Conservation (phyloP, 192 early-diverging fungal species). For the Oehlia diaphana region DNA sequence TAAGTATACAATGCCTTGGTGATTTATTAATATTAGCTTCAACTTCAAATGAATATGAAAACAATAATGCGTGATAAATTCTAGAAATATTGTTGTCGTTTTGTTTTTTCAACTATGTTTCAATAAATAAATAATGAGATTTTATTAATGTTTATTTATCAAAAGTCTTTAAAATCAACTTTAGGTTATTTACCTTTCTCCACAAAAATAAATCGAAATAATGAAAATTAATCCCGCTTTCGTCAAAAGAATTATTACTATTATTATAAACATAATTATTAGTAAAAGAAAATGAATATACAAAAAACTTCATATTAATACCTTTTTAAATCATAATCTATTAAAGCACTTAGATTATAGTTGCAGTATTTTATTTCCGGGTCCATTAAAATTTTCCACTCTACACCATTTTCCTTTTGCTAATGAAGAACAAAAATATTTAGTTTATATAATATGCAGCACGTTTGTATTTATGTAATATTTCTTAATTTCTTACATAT, state of each 20-base stretch:
- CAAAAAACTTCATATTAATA: neutral
- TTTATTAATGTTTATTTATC: too few species aligned
- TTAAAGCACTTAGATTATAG: neutral
- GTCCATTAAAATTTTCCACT: neutral
- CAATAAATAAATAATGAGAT: too few species aligned
- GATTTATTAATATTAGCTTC: neutral
- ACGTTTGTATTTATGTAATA: neutral
- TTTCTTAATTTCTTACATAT: neutral
- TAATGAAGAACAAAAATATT: neutral
- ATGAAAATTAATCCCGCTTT: neutral
- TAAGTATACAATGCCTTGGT: conserved; percentile 4
- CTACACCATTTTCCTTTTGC: neutral
- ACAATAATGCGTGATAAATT: neutral
- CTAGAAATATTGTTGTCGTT: neutral
- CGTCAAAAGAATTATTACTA: neutral
- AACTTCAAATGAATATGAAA: neutral
- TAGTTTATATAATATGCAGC: too few species aligned
- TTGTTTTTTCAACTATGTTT: neutral
- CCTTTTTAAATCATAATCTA: neutral
- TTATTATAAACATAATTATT: neutral
- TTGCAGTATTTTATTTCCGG: neutral
- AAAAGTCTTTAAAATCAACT: neutral
- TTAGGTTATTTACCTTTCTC: neutral
- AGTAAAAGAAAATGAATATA: neutral
- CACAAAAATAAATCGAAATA: neutral